A percentile compares a stretch with the other conserved stretches of the same genome.
Evolutionary conservation across 345 rosid genomes (phyloP).

Genomic region (Arabidopsis thaliana): TAIR10.1 NC_003071.7:5771501-5772000

Average conservation of each 20-base stretch:
- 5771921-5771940: constrained; percentile 72
- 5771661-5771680: background rate
- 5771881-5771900: constrained; percentile 86
- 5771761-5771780: background rate
- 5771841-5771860: constrained; percentile 54
- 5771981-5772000: constrained; percentile 84
- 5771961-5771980: constrained; percentile 68
- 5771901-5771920: constrained; percentile 73
- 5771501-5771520: constrained; percentile 83
- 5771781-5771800: constrained; percentile 33
- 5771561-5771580: constrained; percentile 70
- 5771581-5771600: constrained; percentile 47
- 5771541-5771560: constrained; percentile 81
- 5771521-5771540: constrained; percentile 83
- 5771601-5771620: background rate
- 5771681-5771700: background rate
- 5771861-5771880: constrained; percentile 58
- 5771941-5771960: constrained; percentile 74
- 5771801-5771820: constrained; percentile 49
- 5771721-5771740: background rate
- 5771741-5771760: background rate
- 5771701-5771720: background rate
- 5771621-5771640: background rate
- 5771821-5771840: constrained; percentile 72
- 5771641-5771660: background rate